Evolutionary conservation across 331 rosid genomes (phyloP).

Genomic region (Spiraea crenata): DNA sequence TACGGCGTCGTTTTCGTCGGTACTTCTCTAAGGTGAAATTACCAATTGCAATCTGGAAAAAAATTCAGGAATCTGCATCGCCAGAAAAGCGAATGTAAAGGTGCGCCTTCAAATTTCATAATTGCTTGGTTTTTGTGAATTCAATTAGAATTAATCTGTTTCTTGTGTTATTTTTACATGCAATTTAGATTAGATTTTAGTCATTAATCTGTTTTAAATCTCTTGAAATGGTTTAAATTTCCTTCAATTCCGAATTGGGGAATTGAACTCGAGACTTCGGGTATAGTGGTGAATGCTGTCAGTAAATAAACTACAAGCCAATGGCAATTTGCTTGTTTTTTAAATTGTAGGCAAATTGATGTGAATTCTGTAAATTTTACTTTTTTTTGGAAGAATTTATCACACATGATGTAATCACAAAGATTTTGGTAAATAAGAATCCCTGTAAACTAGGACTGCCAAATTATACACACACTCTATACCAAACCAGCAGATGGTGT

Average conservation of each 20-base stretch:
- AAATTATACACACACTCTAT: slow-evolving; percentile 27
- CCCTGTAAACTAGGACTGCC: slow-evolving; percentile 31
- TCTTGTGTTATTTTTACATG: background rate
- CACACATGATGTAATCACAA: slow-evolving; percentile 1
- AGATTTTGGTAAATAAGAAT: slow-evolving; percentile 12
- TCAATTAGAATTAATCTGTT: background rate
- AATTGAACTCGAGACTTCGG: too few relatives aligned
- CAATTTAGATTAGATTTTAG: too few relatives aligned
- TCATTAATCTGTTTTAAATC: background rate
- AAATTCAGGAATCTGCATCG: background rate
- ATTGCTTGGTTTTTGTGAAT: too few relatives aligned
- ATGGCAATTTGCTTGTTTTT: background rate
- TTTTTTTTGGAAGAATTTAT: background rate
- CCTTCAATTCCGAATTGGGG: background rate
- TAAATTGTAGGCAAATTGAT: background rate
- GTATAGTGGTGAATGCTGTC: too few relatives aligned
- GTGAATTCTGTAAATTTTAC: background rate
- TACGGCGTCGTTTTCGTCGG: slow-evolving; percentile 3
- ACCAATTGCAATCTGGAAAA: background rate
- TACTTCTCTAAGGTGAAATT: background rate
- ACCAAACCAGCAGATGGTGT: slow-evolving; percentile 26
- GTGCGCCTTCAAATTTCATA: background rate
- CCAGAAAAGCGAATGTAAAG: background rate
- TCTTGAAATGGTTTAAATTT: background rate
- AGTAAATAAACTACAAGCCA: too few relatives aligned